These are phyloP conservation scores for Diaporthe aspalathi DNA, from an alignment of 2,329 filamentous ascomycete genomes.

Conservation along the genomic window DNA sequence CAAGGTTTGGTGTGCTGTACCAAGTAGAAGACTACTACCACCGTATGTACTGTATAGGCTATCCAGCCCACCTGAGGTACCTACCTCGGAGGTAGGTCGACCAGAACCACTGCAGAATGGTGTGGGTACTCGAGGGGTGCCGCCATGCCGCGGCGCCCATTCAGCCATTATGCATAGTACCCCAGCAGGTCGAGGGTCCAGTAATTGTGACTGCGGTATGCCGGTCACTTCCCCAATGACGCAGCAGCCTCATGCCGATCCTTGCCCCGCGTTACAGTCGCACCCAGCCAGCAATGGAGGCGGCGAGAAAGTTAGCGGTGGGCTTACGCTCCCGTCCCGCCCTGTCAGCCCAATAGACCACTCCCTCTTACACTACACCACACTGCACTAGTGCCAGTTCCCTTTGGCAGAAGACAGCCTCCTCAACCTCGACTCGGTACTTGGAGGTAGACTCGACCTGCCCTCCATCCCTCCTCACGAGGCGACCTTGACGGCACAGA, in stretches of 20 bases:
- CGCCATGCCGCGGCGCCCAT: too few relatives aligned
- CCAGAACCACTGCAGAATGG: too few relatives aligned
- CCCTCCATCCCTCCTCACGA: constrained; percentile 3
- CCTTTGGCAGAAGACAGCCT: neutral
- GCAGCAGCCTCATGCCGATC: constrained; percentile 31
- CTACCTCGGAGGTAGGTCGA: too few relatives aligned
- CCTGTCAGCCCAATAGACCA: constrained; percentile 3
- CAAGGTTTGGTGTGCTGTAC: constrained; percentile 8
- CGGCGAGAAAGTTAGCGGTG: constrained; percentile 8
- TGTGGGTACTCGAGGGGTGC: neutral
- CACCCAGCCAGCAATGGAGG: neutral
- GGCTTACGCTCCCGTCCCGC: constrained; percentile 12
- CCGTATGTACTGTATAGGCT: too few relatives aligned
- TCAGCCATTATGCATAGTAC: neutral
- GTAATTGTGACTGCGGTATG: neutral
- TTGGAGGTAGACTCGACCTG: constrained; percentile 4
- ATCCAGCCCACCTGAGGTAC: too few relatives aligned
- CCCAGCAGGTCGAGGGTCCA: neutral
- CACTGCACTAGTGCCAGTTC: too few relatives aligned
- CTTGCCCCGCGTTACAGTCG: constrained; percentile 33
- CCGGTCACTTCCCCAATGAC: constrained; percentile 30
- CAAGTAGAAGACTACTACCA: too few relatives aligned
- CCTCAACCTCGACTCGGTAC: constrained; percentile 15
- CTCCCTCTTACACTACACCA: neutral
- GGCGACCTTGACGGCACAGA: neutral